Evolutionary conservation across 179 eudicot species (phyloP).

Genomic region (Heliamphora pulchella): DNA sequence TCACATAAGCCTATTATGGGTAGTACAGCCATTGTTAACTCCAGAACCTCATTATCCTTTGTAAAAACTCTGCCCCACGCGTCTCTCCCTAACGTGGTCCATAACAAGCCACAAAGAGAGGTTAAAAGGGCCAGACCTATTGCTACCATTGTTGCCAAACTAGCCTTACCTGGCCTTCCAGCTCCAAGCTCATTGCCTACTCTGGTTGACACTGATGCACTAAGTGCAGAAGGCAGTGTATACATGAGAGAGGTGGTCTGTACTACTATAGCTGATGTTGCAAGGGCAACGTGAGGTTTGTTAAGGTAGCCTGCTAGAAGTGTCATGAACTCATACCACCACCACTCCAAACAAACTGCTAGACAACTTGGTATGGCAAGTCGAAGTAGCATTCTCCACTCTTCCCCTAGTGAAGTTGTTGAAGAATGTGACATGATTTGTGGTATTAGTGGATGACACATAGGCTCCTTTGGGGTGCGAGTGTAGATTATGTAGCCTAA

Average conservation of each 20-base stretch:
- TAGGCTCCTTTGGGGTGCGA: constrained; percentile 25
- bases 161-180: constrained; percentile 57
- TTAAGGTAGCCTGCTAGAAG: constrained; percentile 72
- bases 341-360: constrained; percentile 82
- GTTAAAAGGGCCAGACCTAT: constrained; percentile 45
- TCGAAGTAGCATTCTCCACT: constrained; percentile 58
- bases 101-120: constrained; percentile 47
- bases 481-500: constrained; percentile 38
- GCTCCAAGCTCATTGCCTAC: constrained; percentile 91
- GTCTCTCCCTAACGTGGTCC: constrained; percentile 63
- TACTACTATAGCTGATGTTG: constrained; percentile 78
- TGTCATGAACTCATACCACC: constrained; percentile 95
- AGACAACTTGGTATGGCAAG: constrained; percentile 73
- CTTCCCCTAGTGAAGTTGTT: constrained; percentile 31
- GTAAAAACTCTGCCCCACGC: constrained; percentile 73
- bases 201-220: constrained; percentile 71
- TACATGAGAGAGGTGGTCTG: constrained; percentile 89
- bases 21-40: constrained; percentile 52
- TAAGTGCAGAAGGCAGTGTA: constrained; percentile 69
- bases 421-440: constrained; percentile 20
- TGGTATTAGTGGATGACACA: constrained; percentile 31
- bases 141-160: constrained; percentile 53
- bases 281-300: constrained; percentile 62
- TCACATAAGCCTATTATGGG: constrained; percentile 88
- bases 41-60: constrained; percentile 52